Evolutionary conservation across 805 yeast species (phyloP).

Genomic region (Cyberlindnera maclurae): DNA sequence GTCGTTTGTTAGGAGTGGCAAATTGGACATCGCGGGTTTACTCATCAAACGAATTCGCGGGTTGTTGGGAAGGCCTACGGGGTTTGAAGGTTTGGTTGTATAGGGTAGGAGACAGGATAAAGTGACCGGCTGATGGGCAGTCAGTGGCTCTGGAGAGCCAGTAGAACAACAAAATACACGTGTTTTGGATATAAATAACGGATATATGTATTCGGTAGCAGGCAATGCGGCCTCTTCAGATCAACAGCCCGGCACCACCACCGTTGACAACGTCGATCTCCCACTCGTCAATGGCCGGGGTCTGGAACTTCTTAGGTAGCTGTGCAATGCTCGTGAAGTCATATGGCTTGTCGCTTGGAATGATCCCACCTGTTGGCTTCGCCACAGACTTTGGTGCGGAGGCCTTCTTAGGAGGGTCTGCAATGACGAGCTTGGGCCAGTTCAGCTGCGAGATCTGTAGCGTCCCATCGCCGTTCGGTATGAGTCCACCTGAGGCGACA

Average conservation of each 20-base stretch:
- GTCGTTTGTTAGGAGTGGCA: too few species aligned
- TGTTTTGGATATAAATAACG: not conserved
- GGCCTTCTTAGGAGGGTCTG: slow-evolving; percentile 9
- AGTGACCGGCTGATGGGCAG: too few species aligned
- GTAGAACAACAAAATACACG: too few species aligned
- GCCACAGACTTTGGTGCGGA: slow-evolving; percentile 38
- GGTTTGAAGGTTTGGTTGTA: too few species aligned
- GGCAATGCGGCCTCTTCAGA: slow-evolving; percentile 1
- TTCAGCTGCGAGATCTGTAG: slow-evolving; percentile 19
- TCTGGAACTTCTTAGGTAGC: slow-evolving; percentile 71
- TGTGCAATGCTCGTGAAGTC: slow-evolving; percentile 49
- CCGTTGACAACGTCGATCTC: slow-evolving; percentile 73
- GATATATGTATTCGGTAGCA: not conserved
- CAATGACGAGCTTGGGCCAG: slow-evolving; percentile 18
- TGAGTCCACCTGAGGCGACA: slow-evolving; percentile 36
- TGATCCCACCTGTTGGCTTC: not conserved
- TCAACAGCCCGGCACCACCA: slow-evolving; percentile 62
- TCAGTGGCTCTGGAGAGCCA: too few species aligned
- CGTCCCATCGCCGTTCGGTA: slow-evolving; percentile 29
- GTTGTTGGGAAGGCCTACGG: too few species aligned
- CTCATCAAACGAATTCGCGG: too few species aligned
- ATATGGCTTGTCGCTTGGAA: slow-evolving; percentile 26
- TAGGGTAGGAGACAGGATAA: too few species aligned
- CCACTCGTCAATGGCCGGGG: slow-evolving; percentile 47
- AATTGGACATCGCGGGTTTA: too few species aligned